phyloP scores from a whole-genome alignment of 2,329 filamentous ascomycete genomes.

The Cryphonectria radicalis region DNA sequence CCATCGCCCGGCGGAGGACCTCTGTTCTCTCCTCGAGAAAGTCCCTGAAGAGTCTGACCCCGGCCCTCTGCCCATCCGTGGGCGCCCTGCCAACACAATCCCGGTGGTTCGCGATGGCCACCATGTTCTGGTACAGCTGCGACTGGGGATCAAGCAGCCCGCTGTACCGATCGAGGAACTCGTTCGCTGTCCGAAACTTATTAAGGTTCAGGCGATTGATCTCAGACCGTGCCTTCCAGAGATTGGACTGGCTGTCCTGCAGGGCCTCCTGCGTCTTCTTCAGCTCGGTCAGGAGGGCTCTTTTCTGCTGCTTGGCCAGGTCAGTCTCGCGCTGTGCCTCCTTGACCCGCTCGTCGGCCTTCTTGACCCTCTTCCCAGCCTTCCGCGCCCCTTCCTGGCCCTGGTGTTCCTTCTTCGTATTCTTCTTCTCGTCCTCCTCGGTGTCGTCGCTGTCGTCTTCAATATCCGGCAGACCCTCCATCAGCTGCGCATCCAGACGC shows the following conservation, averaged over 20 bases:
- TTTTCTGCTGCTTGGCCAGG: neutral
- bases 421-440: neutral
- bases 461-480: slow-evolving; percentile 5
- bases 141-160: slow-evolving; percentile 2
- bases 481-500: slow-evolving; percentile 8
- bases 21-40: slow-evolving; percentile 6
- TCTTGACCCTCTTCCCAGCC: neutral
- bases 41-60: neutral
- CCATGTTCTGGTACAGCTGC: neutral
- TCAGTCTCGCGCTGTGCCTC: neutral
- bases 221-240: slow-evolving; percentile 8
- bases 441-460: neutral
- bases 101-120: neutral
- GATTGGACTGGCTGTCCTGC: neutral
- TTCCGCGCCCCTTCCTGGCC: neutral
- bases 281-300: neutral
- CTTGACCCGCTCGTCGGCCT: neutral
- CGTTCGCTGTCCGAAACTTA: neutral
- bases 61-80: neutral
- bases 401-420: neutral
- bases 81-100: neutral
- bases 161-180: neutral
- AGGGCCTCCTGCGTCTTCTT: slow-evolving; percentile 1
- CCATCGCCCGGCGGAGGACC: neutral
- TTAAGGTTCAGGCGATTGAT: slow-evolving; percentile 2